phyloP scores from a whole-genome alignment of 1,284 basidiomycete species.

The Acaromyces ingoldii region DNA sequence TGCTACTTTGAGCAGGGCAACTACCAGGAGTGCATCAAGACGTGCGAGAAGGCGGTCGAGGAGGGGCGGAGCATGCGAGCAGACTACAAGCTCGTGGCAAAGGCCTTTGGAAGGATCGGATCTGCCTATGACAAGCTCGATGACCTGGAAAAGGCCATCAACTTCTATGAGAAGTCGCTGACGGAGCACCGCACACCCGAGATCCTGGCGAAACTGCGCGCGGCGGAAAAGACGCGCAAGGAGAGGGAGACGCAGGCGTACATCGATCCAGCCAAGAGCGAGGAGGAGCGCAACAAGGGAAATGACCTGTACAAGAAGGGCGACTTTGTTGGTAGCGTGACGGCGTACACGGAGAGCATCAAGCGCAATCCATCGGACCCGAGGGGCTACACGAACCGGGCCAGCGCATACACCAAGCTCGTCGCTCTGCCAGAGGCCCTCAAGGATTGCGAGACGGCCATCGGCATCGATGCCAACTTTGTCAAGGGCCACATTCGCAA shows the following conservation, averaged over 20 bases:
- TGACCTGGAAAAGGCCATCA: conserved; percentile 67
- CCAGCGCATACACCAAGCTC: conserved; percentile 93
- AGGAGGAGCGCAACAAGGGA: conserved; percentile 80
- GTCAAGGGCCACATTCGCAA: conserved; percentile 92
- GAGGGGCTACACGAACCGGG: conserved; percentile 85
- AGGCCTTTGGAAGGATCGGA: conserved; percentile 83
- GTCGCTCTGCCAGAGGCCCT: conserved; percentile 89
- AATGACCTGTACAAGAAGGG: conserved; percentile 78
- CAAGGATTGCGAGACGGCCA: conserved; percentile 90
- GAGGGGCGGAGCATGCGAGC: conserved; percentile 68
- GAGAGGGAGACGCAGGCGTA: conserved; percentile 79
- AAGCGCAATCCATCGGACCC: conserved; percentile 89
- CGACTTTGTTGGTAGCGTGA: conserved; percentile 66
- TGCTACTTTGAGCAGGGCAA: conserved; percentile 90
- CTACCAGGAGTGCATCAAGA: conserved; percentile 83
- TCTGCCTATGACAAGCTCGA: conserved; percentile 76
- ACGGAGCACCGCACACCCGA: conserved; percentile 96
- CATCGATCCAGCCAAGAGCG: conserved; percentile 80
- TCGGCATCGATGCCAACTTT: conserved; percentile 74
- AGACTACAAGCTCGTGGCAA: conserved; percentile 61
- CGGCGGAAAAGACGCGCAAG: conserved; percentile 69
- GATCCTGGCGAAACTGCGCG: conserved; percentile 74
- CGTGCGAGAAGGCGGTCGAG: conserved; percentile 88
- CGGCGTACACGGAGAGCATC: conserved; percentile 89
- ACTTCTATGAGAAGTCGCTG: conserved; percentile 59